phyloP scores from a whole-genome alignment of 2,329 filamentous ascomycete species.

The Penicillium sp. region DNA sequence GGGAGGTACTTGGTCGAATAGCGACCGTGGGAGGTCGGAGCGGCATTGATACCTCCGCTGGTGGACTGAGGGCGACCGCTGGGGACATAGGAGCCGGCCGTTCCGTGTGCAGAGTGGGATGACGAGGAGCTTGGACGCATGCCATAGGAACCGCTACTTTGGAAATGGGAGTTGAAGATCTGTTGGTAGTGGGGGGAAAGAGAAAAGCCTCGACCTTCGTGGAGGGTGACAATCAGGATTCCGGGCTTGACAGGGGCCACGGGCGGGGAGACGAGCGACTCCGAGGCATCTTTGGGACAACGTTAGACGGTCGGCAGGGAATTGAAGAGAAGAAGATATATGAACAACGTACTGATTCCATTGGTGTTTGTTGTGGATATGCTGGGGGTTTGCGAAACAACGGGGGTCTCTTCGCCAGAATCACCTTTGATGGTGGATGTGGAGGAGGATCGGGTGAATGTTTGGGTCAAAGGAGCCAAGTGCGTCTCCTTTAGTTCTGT shows the following conservation, averaged over 20 bases:
- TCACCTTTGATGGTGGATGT: conserved; percentile 71
- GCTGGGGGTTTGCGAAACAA: too few relatives aligned
- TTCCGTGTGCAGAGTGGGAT: conserved; percentile 41
- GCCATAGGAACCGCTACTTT: conserved; percentile 55
- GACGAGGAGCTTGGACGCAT: conserved; percentile 54
- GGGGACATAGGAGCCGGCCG: conserved; percentile 56
- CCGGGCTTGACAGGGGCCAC: conserved; percentile 73
- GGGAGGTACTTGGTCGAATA: conserved; percentile 95
- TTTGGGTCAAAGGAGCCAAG: conserved; percentile 74
- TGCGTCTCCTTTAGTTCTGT: conserved; percentile 99
- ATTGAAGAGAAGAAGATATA: conserved; percentile 10
- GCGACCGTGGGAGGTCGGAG: conserved; percentile 87
- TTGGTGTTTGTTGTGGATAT: too few relatives aligned
- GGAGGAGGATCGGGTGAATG: conserved; percentile 84
- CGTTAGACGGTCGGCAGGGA: conserved; percentile 44
- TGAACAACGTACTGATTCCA: conserved; percentile 57
- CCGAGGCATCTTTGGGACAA: too few relatives aligned
- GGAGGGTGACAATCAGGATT: conserved; percentile 90
- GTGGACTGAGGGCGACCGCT: conserved; percentile 72
- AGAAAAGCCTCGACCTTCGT: conserved; percentile 83
- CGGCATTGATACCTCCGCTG: conserved; percentile 65
- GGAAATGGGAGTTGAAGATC: conserved; percentile 64
- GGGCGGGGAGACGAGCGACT: conserved; percentile 64
- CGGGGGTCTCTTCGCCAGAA: conserved; percentile 31
- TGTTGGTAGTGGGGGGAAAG: conserved; percentile 79